phyloP scores from a whole-genome alignment of 116 monocot species.

The Phalaenopsis hybrid region DNA sequence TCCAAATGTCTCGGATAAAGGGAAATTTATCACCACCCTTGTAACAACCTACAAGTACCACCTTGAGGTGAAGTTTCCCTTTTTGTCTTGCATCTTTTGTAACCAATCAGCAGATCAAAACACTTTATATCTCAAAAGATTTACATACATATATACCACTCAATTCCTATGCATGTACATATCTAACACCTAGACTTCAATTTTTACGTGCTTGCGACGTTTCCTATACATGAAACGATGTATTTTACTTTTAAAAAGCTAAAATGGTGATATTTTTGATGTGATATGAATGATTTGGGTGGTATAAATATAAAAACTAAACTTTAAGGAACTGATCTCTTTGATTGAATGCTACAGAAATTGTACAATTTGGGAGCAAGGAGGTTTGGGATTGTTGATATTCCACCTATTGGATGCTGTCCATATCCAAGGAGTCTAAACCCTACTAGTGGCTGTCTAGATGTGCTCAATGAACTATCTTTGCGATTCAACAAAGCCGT shows the following conservation, averaged over 20 bases:
- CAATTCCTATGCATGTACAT: too few relatives aligned
- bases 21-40: constrained; percentile 23
- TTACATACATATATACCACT: too few relatives aligned
- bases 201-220: too few relatives aligned
- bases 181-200: too few relatives aligned
- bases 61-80: constrained; percentile 24
- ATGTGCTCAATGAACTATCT: constrained; percentile 30
- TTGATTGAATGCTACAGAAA: constrained; percentile 22
- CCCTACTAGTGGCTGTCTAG: constrained; percentile 37
- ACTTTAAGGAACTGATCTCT: not conserved
- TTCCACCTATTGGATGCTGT: constrained; percentile 54
- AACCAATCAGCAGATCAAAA: not conserved
- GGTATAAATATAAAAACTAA: too few relatives aligned
- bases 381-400: constrained; percentile 45
- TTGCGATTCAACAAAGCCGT: constrained; percentile 35
- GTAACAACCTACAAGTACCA: constrained; percentile 30
- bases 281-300: too few relatives aligned
- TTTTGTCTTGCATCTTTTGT: not conserved
- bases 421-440: constrained; percentile 38
- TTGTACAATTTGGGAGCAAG: constrained; percentile 65
- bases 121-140: too few relatives aligned
- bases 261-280: too few relatives aligned
- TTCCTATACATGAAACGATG: too few relatives aligned
- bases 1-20: constrained; percentile 13
- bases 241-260: too few relatives aligned